Percentiles rank a stretch among this genome's conserved stretches.
phyloP scores from a whole-genome alignment of 2,329 filamentous ascomycete species.

The Trichothecium roseum region DNA sequence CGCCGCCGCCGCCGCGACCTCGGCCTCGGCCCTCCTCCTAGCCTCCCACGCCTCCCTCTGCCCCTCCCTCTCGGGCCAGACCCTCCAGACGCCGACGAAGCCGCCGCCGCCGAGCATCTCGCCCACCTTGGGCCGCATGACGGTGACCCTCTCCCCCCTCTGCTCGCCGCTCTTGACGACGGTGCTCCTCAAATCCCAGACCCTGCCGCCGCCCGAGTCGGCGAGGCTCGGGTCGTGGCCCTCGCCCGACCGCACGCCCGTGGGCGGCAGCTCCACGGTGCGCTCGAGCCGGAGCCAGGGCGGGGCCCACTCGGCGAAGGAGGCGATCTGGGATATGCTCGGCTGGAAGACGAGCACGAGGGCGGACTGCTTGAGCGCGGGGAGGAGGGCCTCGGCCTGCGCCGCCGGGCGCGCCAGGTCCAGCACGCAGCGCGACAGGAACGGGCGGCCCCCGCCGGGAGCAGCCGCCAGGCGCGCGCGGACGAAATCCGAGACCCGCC shows the following conservation, averaged over 20 bases:
- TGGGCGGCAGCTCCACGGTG: slow-evolving; percentile 45
- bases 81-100: slow-evolving; percentile 27
- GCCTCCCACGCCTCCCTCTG: too few species aligned
- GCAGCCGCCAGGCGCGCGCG: slow-evolving; percentile 33
- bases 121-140: slow-evolving; percentile 31
- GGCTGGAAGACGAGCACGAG: slow-evolving; percentile 63
- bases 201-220: slow-evolving; percentile 39
- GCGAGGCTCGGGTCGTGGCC: slow-evolving; percentile 18
- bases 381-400: slow-evolving; percentile 31
- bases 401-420: slow-evolving; percentile 58
- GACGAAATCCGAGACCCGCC: slow-evolving; percentile 55
- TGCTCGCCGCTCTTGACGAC: slow-evolving; percentile 14
- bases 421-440: slow-evolving; percentile 61
- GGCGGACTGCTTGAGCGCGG: slow-evolving; percentile 54
- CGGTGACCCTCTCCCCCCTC: slow-evolving; percentile 9
- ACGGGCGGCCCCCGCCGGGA: slow-evolving; percentile 36
- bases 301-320: slow-evolving; percentile 41
- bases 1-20: too few species aligned
- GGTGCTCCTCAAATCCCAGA: slow-evolving; percentile 53
- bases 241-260: slow-evolving; percentile 2
- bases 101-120: slow-evolving; percentile 28
- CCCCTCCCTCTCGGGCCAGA: slow-evolving; percentile 15
- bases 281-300: slow-evolving; percentile 36
- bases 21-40: slow-evolving; percentile 2
- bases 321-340: slow-evolving; percentile 66